Base-by-base conservation (phyloP, 1,139 yeast genomes). In the Debaryomycetaceae sp. region DNA sequence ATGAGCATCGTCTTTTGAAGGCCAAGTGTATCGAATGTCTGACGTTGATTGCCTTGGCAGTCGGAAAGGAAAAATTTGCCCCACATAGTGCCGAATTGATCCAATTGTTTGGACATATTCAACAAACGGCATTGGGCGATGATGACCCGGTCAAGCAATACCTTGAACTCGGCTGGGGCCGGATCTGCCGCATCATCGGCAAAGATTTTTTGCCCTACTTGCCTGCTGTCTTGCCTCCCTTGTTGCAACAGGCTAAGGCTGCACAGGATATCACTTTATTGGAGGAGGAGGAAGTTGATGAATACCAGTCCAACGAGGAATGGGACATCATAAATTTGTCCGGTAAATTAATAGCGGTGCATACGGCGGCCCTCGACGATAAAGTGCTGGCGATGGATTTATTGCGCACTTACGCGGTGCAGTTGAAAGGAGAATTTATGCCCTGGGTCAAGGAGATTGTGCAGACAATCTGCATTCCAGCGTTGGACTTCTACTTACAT, bases 1-100 rank as follows among this genome's bases (percentile, higher is more conserved):
- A 75, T 31, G 94, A 85, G 44, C 82, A 82, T 55, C 73, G 94
- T 42, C 62, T 83, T 34, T 66, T 91, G 39, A 84, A 84, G 54
- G 97, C 96, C 18, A 91, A 89, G 58, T 86, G 96, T 47, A 84
- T 91, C 44, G 98, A 91, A 59, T 91, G 98, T 58, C 80, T 95
- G 5, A 84, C 97, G 2, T 69, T 93, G 48, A 88, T 91, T 51
- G 97, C 97, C 0, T 66, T 82, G 32, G 98, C 98, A n/a, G 98
- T 91, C 29, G 98, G 98, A 19, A 81, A 81, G 49, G 96, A 88
- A 45, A 84, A 83, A 51, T 89, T 91, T 53, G 63, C 76, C 15
- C 81, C 85, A 16, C 86, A 84, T 48, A 77, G 85, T 27, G 75
- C 73, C 39, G 88, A 84, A 42, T 64, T 89, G 39, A 81, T 89